Evolutionary conservation across 139 green algal genomes (phyloP), one percentile per base, ranked within the genome.

Genomic region (Chlamydomonas incerta): DNA sequence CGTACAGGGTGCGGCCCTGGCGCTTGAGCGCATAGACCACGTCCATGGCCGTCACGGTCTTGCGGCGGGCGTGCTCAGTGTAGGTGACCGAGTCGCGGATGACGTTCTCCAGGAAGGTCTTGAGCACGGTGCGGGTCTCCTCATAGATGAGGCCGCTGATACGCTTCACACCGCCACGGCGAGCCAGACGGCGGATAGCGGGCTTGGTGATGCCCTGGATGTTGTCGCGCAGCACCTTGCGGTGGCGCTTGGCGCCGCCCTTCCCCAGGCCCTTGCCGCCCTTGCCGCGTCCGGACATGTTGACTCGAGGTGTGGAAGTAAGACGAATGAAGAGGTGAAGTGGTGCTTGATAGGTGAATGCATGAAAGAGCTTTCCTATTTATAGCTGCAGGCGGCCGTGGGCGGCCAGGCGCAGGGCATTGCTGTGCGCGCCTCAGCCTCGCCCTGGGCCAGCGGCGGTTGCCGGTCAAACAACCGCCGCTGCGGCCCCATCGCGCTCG

Each of bases 51-150:
- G 96, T 98, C 41, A 99, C 96, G 24, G 96, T 99, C 96, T 98
- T 99, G 85, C 96, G 93, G 76, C 96, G 92, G 62, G 96, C 96
- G 93, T 99, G 96, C 95, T 99, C 96, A 55, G 96, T 98, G 95
- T 99, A 99, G 88, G 97, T 99, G n/a, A 99, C 97, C 33, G 96
- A 94, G 86, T 99, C 96, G 74, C 96, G 93, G 87, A 97, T 96
- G 35, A 98, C 95, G 89, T 97, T 98, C 93, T 98, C 95, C 60
- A 98, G 93, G 92, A 98, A 70, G 34, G 63, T 70, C 63, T 70
- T 70, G 63, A 70, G 63, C 63, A 70, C 63, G 3, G 63, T 70
- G 63, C 63, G 63, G n/a, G 67, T 72, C 67, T 72, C 67, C 67
- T 72, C 67, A 17, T 72, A 72, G 67, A 72, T 72, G 17, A 72